A percentile compares a stretch with the other conserved stretches of the same genome.
These are phyloP conservation scores for Microcyclospora pomicola DNA, from an alignment of 2,329 filamentous ascomycete genomes.

Conservation along the genomic window DNA sequence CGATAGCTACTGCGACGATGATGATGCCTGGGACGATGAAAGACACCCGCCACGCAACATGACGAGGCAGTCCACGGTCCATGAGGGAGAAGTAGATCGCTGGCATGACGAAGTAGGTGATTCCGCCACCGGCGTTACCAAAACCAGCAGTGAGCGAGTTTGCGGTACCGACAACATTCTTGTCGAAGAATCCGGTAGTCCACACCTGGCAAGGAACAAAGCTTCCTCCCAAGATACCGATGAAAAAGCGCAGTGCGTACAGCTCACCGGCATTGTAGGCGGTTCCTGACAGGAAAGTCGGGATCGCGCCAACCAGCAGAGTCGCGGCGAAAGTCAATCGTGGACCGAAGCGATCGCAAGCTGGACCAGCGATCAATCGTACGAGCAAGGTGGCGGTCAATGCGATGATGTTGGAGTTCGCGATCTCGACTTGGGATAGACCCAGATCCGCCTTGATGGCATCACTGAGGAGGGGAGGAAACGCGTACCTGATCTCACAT, in stretches of 20 bases:
- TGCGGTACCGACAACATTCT: constrained; percentile 77
- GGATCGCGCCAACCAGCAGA: constrained; percentile 65
- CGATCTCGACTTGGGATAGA: constrained; percentile 55
- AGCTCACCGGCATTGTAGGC: constrained; percentile 54
- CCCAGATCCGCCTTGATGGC: constrained; percentile 69
- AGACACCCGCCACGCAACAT: constrained; percentile 68
- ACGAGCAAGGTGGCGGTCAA: constrained; percentile 61
- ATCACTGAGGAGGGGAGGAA: constrained; percentile 65
- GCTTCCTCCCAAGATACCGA: constrained; percentile 62
- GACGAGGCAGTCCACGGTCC: constrained; percentile 42
- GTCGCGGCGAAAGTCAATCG: constrained; percentile 65
- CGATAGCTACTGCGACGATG: constrained; percentile 51
- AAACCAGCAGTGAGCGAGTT: constrained; percentile 75
- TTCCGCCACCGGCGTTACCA: constrained; percentile 77
- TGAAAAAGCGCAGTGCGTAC: constrained; percentile 64
- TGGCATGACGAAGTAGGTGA: constrained; percentile 91
- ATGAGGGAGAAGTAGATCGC: constrained; percentile 71
- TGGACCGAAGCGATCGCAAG: constrained; percentile 76
- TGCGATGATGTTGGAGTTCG: constrained; percentile 84
- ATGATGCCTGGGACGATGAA: constrained; percentile 75
- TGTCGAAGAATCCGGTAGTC: constrained; percentile 87
- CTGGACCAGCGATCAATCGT: constrained; percentile 62
- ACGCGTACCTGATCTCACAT: constrained; percentile 55
- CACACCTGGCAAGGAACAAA: constrained; percentile 86
- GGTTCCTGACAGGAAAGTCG: constrained; percentile 68